Evolutionary conservation across 176 grass and related monocot genomes (phyloP), one percentile per base, ranked within the genome.

Genomic region (Hsuehochloa calcarea): DNA sequence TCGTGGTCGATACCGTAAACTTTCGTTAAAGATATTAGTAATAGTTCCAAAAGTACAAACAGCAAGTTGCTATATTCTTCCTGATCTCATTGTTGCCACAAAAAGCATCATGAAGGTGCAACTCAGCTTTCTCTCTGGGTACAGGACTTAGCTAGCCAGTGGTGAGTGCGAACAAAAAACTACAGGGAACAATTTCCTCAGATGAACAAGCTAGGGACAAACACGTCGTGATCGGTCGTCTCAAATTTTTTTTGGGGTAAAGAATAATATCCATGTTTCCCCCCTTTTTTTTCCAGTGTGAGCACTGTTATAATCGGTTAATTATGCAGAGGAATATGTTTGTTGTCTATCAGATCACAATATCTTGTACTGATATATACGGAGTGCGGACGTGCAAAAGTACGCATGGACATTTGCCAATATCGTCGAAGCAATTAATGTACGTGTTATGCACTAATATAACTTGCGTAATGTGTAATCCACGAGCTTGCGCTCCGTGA

Each of bases 51-150:
- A 69, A 56, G 14, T 4, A 79, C 4, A 37, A 67, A 43, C 50
- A 20, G 17, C 3, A 38, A 43, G 49, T 56, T 54, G 65, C 10
- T 70, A 46, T 72, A 52, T 74, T 74, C 71, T 52, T 74, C 49
- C 46, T 52, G 50, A 73, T 52, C 40, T 74, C 35, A 29, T 44
- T 68, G 49, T 13, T 65, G 59, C 56, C 70, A 38, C 5, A 69
- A 65, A 75, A 87, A 73, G 39, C 38, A 37, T 20, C 62, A 64
- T 4, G 34, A 75, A 56, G 12, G 60, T 34, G 47, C 45, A 70
- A 47, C 60, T 38, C 70, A 13, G 1, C 19, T 87, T 82, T 68
- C 62, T 69, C 37, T 82, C 76, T 68, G 26, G 20, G 38, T 38
- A 77, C 61, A 82, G n/a, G 10, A 29, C 40, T 68, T 67, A 66